Conservation (phyloP, 805 yeast genomes). For the Suhomyces pyralidae region DNA sequence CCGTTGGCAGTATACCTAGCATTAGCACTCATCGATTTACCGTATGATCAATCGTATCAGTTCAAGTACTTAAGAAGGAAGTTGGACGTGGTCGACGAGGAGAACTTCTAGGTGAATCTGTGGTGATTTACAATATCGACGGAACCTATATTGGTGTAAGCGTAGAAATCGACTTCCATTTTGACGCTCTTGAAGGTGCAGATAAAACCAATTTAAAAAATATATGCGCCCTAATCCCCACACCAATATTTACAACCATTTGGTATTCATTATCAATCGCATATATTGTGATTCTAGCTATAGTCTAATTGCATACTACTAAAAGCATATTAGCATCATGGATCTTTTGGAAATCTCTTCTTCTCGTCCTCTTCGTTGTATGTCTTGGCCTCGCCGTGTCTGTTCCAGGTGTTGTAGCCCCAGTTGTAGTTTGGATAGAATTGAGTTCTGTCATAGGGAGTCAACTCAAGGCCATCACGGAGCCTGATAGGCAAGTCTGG, state of each 20-base stretch:
- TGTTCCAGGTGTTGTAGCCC: conserved; percentile 31
- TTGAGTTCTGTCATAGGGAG: conserved; percentile 35
- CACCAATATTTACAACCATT: too few species aligned
- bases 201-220: not conserved
- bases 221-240: not conserved
- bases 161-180: conserved; percentile 6
- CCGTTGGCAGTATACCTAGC: conserved; percentile 67
- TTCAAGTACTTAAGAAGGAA: conserved; percentile 25
- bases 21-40: conserved; percentile 39
- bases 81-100: conserved; percentile 24
- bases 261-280: too few species aligned
- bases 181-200: not conserved
- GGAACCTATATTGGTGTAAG: conserved; percentile 6
- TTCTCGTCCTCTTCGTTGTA: not conserved
- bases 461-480: conserved; percentile 33
- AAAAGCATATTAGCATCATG: too few species aligned
- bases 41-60: conserved; percentile 15
- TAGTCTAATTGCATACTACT: not conserved
- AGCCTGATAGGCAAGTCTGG: conserved; percentile 52
- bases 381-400: not conserved
- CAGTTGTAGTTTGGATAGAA: conserved; percentile 35
- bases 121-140: conserved; percentile 3
- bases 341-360: not conserved
- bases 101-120: conserved; percentile 29
- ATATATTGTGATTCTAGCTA: too few species aligned